Base-by-base conservation (phyloP, 345 rosid genomes). In the Rhodamnia argentea region DNA sequence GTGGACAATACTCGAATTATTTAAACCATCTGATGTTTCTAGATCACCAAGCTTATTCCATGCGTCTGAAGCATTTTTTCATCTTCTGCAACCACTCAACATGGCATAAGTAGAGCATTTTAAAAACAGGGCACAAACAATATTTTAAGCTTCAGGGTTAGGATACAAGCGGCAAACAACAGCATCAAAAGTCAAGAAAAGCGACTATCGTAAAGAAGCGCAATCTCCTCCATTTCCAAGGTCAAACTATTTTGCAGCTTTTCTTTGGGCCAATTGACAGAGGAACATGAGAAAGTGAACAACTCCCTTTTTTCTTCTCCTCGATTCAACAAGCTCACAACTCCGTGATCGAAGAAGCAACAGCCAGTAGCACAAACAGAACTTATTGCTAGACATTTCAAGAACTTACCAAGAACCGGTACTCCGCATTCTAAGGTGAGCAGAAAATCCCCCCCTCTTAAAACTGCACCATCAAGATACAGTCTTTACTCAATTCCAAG, bases 331-430 rank as follows among this genome's bases (percentile, higher is more conserved):
- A 56, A 56, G 59, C 9, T 56, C 59, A 56, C 59, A 56, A 56
- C 26, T 57, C 81, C 81, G 81, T 70, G 81, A 18, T 37, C 10
- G 47, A 81, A 50, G 83, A 23, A 85, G 82, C 83, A 60, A 83
- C 22, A 84, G 32, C 27, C 83, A n/a, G 13, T 23, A 56, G 84
- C 78, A 27, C 62, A 82, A 32, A 55, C 15, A 87, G 57, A 86
- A 82, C 85, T 18, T 32, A 37, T 10, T 10, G 81, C 81, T 20
- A 18, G 26, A 37, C 81, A 70, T 70, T 10, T 2, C 81, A 70
- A 83, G 37, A 83, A 89, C 92, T 92, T 87, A 93, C 91, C 92
- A 85, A 88, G 88, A 86, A 87, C 81, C 82, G 26, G 87, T 84
- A 85, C 85, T 85, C 85, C 76, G 92, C 94, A 93, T 90, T 89